These are phyloP conservation scores for Gossypium rotundifolium DNA, from an alignment of 345 rosid species.

Conservation along the genomic window DNA sequence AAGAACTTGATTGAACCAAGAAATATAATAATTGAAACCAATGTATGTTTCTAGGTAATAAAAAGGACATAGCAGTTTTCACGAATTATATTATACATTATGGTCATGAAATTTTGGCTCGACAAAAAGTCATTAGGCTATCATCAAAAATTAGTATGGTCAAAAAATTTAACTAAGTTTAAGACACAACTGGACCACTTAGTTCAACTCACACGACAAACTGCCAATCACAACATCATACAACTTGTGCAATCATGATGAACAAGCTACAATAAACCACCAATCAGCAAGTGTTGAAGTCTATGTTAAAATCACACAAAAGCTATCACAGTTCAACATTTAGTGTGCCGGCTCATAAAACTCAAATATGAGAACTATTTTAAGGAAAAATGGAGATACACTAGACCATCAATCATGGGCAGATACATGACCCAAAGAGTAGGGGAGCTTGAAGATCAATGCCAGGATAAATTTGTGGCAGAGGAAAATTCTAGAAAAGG, in stretches of 20 bases:
- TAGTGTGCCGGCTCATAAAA: conserved; percentile 7
- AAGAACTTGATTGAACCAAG: neutral
- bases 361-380: neutral
- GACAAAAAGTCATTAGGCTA: neutral
- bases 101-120: neutral
- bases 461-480: neutral
- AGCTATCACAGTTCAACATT: neutral
- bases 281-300: neutral
- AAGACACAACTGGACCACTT: neutral
- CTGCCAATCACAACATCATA: neutral
- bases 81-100: neutral
- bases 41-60: neutral
- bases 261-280: neutral
- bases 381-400: neutral
- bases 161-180: neutral
- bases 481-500: neutral
- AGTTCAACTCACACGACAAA: neutral
- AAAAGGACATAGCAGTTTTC: neutral
- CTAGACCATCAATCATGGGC: neutral
- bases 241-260: neutral
- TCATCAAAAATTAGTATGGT: neutral
- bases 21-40: neutral
- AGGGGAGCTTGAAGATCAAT: neutral
- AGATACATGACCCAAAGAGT: neutral
- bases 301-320: neutral